Conservation (phyloP, 1,139 yeast species). For the Insectozyma bohioensis region DNA sequence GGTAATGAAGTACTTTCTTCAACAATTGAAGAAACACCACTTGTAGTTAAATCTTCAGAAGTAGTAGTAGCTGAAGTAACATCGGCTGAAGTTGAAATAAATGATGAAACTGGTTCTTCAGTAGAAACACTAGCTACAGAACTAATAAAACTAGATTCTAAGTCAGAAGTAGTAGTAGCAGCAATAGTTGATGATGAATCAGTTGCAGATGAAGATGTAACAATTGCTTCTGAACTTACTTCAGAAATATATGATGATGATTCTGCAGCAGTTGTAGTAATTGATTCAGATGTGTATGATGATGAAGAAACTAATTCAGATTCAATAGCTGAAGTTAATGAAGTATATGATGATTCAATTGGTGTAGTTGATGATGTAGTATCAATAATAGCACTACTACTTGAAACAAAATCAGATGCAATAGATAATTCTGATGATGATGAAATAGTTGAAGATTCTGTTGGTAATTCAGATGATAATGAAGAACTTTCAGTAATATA, state of each 20-base stretch:
- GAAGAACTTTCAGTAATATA: constrained; percentile 1
- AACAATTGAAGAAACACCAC: constrained; percentile 2
- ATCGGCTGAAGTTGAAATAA: not conserved
- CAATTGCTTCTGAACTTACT: too few species aligned
- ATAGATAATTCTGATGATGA: not conserved
- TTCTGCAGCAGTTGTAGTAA: not conserved
- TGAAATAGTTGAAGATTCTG: not conserved
- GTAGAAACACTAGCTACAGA: too few species aligned
- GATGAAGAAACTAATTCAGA: not conserved
- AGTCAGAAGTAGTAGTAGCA: too few species aligned
- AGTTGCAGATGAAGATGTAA: constrained; percentile 1
- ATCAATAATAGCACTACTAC: too few species aligned
- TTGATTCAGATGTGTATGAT: not conserved
- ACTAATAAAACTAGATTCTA: too few species aligned
- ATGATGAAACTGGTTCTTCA: too few species aligned
- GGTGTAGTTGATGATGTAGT: not conserved
- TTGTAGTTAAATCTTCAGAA: not conserved
- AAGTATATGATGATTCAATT: constrained; percentile 1
- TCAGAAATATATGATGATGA: not conserved
- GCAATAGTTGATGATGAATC: constrained; percentile 3
- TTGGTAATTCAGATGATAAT: not conserved
- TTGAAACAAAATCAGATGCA: not conserved
- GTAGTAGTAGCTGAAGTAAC: too few species aligned
- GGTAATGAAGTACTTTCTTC: too few species aligned
- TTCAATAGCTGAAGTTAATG: not conserved